phyloP scores from a whole-genome alignment of 1,284 basidiomycete genomes.

The Ganoderma sinense region DNA sequence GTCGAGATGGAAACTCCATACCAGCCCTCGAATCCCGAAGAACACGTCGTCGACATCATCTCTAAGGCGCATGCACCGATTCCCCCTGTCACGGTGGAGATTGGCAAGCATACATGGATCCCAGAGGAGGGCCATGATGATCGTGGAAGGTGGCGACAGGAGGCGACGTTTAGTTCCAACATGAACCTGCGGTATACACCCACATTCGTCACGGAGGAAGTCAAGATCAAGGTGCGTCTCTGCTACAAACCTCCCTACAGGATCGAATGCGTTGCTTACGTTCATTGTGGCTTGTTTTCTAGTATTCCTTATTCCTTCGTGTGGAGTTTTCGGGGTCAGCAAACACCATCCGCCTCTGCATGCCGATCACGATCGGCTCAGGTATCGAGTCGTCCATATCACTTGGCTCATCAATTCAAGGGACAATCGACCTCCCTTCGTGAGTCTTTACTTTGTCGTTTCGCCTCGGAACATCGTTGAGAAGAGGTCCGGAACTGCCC shows the following conservation, averaged over 20 bases:
- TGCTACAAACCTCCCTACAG: background rate
- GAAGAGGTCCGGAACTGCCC: background rate
- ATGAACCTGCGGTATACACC: constrained; percentile 25
- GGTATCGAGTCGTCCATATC: constrained; percentile 20
- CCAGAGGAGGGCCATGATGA: constrained; percentile 20
- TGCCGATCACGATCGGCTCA: constrained; percentile 28
- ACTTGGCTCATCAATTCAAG: background rate
- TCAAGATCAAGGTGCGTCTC: constrained; percentile 25
- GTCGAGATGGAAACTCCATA: constrained; percentile 24
- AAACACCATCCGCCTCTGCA: constrained; percentile 18
- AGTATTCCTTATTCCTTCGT: constrained; percentile 23
- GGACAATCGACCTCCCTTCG: constrained; percentile 23
- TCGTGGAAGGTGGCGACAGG: constrained; percentile 24
- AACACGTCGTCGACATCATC: constrained; percentile 26
- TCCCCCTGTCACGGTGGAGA: constrained; percentile 24
- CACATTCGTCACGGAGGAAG: constrained; percentile 24
- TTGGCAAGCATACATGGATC: constrained; percentile 23
- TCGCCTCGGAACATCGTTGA: background rate
- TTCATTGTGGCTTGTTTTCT: background rate
- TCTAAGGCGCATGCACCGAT: constrained; percentile 23
- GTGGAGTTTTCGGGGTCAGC: constrained; percentile 25
- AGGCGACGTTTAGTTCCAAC: constrained; percentile 24
- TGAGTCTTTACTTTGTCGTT: constrained; percentile 8
- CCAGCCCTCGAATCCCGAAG: constrained; percentile 26
- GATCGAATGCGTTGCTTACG: background rate